Conservation (phyloP, 1,284 basidiomycete species). For the Irpex lacteus region DNA sequence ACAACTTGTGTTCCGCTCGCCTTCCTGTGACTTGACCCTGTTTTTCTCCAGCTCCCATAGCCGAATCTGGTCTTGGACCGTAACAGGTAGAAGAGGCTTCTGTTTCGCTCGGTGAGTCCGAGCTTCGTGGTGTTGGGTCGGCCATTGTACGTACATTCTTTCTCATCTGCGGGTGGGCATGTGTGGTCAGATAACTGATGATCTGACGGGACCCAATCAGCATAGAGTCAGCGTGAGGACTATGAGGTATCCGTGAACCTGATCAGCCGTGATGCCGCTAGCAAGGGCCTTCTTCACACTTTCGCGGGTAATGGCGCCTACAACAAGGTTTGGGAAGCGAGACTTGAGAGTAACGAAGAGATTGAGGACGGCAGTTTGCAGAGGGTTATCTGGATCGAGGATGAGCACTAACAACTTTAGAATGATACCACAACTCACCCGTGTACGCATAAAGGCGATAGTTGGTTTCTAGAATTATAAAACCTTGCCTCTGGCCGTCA, state of each 20-base stretch:
- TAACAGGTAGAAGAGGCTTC: conserved; percentile 91
- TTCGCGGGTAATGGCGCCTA: conserved; percentile 92
- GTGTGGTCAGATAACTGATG: conserved; percentile 90
- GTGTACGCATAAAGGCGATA: conserved; percentile 99
- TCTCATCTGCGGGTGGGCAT: conserved; percentile 98
- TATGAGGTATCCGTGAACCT: conserved; percentile 49
- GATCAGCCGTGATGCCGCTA: conserved; percentile 96
- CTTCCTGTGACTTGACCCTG: conserved; percentile 83
- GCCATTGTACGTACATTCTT: conserved; percentile 64
- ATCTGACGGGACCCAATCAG: conserved; percentile 52
- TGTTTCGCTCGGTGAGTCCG: conserved; percentile 27
- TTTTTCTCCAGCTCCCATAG: conserved; percentile 98
- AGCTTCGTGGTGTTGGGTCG: not conserved
- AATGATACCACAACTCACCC: conserved; percentile 44
- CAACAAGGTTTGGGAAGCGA: conserved; percentile 94
- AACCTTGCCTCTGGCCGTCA: conserved; percentile 70
- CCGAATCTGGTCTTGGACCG: conserved; percentile 97
- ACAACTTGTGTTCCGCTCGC: conserved; percentile 36
- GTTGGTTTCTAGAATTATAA: conserved; percentile 97
- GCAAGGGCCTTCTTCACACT: conserved; percentile 92
- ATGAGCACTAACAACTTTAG: conserved; percentile 12
- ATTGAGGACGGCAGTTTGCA: conserved; percentile 95
- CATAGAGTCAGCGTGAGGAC: not conserved
- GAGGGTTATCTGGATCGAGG: conserved; percentile 71
- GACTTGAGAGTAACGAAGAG: conserved; percentile 92